A percentile compares a stretch with the other conserved stretches of the same genome.
These are phyloP conservation scores for Fusarium fracticaudum DNA, from an alignment of 2,329 filamentous ascomycete genomes.

Conservation along the genomic window DNA sequence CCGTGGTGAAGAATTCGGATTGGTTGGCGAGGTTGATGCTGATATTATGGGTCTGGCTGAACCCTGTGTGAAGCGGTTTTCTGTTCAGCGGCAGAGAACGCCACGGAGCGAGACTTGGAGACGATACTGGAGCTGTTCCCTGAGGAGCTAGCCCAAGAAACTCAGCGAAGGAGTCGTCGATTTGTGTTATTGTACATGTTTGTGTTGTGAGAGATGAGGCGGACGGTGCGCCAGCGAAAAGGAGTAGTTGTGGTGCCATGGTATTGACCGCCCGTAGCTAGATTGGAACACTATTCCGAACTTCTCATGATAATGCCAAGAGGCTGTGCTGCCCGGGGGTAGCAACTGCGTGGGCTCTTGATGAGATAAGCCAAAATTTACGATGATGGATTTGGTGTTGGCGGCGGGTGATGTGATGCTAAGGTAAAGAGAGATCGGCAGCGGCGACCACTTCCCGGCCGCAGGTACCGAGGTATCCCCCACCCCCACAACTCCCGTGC, in stretches of 20 bases:
- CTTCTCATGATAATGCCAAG: neutral
- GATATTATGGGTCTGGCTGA: conserved; percentile 60
- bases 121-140: neutral
- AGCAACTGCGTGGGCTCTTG: neutral
- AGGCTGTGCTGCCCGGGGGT: neutral
- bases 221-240: conserved; percentile 50
- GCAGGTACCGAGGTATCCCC: conserved; percentile 37
- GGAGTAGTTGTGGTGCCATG: conserved; percentile 49
- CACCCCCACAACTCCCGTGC: conserved; percentile 25
- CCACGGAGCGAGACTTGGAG: conserved; percentile 59
- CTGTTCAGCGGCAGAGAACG: conserved; percentile 61
- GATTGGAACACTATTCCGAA: neutral
- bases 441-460: conserved; percentile 23
- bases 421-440: conserved; percentile 13
- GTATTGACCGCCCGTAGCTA: neutral
- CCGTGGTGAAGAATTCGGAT: conserved; percentile 60
- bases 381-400: neutral
- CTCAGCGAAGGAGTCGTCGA: conserved; percentile 40
- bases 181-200: conserved; percentile 44
- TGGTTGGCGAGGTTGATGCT: conserved; percentile 46
- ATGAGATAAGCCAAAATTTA: conserved; percentile 5
- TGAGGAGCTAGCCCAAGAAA: conserved; percentile 39
- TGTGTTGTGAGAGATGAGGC: conserved; percentile 42
- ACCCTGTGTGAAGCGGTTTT: conserved; percentile 59
- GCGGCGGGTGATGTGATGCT: neutral